Evolutionary conservation across 805 yeast species (phyloP).

Genomic region (Candida endomychidarum): DNA sequence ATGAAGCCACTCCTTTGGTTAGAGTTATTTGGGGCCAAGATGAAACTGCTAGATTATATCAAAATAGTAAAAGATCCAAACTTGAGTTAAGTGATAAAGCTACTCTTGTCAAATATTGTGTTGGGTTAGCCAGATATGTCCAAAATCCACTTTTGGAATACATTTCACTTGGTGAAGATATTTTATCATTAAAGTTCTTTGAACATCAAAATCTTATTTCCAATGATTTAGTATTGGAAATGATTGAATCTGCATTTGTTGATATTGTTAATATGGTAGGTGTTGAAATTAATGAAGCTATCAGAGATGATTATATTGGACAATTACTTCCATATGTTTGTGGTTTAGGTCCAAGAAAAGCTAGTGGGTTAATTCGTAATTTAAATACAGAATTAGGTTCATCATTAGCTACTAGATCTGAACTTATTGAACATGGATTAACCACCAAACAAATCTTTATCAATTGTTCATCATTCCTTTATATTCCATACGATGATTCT

Average conservation of each 20-base stretch:
- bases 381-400: conserved; percentile 68
- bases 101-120: conserved; percentile 75
- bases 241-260: conserved; percentile 79
- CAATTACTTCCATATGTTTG: conserved; percentile 73
- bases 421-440: conserved; percentile 76
- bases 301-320: conserved; percentile 71
- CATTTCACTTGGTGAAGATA: conserved; percentile 73
- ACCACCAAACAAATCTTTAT: conserved; percentile 79
- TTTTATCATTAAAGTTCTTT: conserved; percentile 65
- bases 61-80: conserved; percentile 71
- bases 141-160: conserved; percentile 94
- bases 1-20: conserved; percentile 51
- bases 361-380: conserved; percentile 79
- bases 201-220: conserved; percentile 73
- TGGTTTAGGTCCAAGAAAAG: conserved; percentile 95
- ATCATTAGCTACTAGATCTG: conserved; percentile 65
- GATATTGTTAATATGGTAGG: conserved; percentile 92
- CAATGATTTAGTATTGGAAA: conserved; percentile 58
- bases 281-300: conserved; percentile 88
- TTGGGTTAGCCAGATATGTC: conserved; percentile 85
- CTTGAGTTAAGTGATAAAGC: conserved; percentile 85
- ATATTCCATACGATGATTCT: conserved; percentile 68
- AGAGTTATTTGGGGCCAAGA: conserved; percentile 84
- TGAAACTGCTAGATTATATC: conserved; percentile 88
- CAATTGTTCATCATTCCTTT: conserved; percentile 88